A percentile compares a stretch with the other conserved stretches of the same genome.
These are phyloP conservation scores for Populus ilicifolia DNA, from an alignment of 345 rosid genomes.

Conservation along the genomic window DNA sequence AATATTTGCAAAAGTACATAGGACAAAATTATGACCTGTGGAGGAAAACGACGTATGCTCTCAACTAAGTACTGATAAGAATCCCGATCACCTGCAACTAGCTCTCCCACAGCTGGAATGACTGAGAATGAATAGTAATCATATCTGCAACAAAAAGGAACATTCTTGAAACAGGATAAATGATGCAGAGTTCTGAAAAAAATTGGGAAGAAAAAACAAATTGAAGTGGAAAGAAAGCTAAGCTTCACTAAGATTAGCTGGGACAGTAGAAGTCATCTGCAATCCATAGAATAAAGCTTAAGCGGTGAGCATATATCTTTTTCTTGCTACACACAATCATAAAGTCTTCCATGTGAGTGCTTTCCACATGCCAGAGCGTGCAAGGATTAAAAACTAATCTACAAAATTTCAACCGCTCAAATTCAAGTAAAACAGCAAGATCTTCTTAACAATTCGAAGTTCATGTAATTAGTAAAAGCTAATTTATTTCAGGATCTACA, in stretches of 20 bases:
- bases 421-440: background rate
- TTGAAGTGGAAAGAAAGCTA: background rate
- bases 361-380: too few species aligned
- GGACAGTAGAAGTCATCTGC: too few species aligned
- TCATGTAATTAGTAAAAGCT: background rate
- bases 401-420: background rate
- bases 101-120: slow-evolving; percentile 77
- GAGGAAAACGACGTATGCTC: slow-evolving; percentile 86
- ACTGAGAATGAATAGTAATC: slow-evolving; percentile 78
- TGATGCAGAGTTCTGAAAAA: background rate
- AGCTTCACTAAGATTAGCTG: background rate
- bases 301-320: too few species aligned
- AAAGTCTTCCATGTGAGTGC: too few species aligned
- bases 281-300: too few species aligned
- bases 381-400: background rate
- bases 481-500: background rate
- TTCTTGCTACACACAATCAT: too few species aligned
- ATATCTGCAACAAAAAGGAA: slow-evolving; percentile 45
- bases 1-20: background rate
- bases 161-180: background rate
- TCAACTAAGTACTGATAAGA: slow-evolving; percentile 94
- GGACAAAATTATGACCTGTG: slow-evolving; percentile 35
- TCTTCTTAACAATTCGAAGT: background rate
- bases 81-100: slow-evolving; percentile 72
- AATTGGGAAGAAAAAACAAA: background rate